Evolutionary conservation across 208 protist species (phyloP), one percentile per base, ranked within the genome.

Genomic region (Sergeia podlipaevii): DNA sequence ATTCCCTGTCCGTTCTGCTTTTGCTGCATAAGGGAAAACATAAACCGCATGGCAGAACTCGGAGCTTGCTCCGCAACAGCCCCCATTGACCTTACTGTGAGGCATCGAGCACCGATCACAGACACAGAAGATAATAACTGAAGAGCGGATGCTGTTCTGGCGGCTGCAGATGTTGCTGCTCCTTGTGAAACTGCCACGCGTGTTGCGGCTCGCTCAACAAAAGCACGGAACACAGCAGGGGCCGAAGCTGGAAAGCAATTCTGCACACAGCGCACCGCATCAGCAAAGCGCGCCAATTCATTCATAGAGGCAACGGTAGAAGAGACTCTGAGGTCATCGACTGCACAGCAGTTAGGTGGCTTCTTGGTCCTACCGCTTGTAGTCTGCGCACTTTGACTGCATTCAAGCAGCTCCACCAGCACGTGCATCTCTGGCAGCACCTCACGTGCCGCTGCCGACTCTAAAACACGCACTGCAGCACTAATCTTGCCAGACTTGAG

Each of bases 361-460:
- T 2, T 55, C 67, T 20, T 43, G 38, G 20, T 68, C 45, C 15
- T 21, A 37, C 39, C 38, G 54, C 29, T 21, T 36, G 26, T 50
- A 43, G 36, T 59, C 41, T 20, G 45, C 37, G 26, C 48, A n/a
- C n/a, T n/a, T n/a, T 63, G 36, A 38, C 44, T 42, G 13, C 24
- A 26, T 50, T 84, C 77, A 4, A 86, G 70, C n/a, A 86, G 62
- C 33, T 66, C 57, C 17, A 90, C 74, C 1, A 85, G 39, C 20
- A 67, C 51, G 2, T 36, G 46, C 74, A 90, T 81, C 34, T 80
- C 65, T 6, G 77, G 82, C 18, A 75, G 26, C 34, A 78, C 59
- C 32, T 59, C 61, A 11, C 67, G 69, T 23, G 23, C 20, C 6
- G 52, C 47, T 3, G 51, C 50, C 6, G 48, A 42, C 3, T 32